Percentiles rank a stretch among this genome's conserved stretches.
phyloP scores from a whole-genome alignment of 306 rosid species.

The Cucumis sativus region Cucumber_9930_V3 NC_026660.2:1602001-1602500 shows the following conservation, averaged over 20 bases:
- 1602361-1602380: background rate
- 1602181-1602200: background rate
- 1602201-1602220: background rate
- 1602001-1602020: background rate
- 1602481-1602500: no score
- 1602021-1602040: background rate
- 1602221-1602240: background rate
- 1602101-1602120: background rate
- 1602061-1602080: background rate
- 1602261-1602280: background rate
- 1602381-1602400: slow-evolving; percentile 9
- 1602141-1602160: background rate
- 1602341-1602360: background rate
- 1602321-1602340: slow-evolving; percentile 4
- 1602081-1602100: background rate
- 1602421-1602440: background rate
- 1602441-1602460: background rate
- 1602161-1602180: background rate
- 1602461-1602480: background rate
- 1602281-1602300: slow-evolving; percentile 3
- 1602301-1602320: slow-evolving; percentile 4
- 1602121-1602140: background rate
- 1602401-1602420: background rate
- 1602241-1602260: background rate
- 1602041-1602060: background rate